phyloP scores from a whole-genome alignment of 2,329 filamentous ascomycete genomes.

The Colletotrichum tofieldiae region DNA sequence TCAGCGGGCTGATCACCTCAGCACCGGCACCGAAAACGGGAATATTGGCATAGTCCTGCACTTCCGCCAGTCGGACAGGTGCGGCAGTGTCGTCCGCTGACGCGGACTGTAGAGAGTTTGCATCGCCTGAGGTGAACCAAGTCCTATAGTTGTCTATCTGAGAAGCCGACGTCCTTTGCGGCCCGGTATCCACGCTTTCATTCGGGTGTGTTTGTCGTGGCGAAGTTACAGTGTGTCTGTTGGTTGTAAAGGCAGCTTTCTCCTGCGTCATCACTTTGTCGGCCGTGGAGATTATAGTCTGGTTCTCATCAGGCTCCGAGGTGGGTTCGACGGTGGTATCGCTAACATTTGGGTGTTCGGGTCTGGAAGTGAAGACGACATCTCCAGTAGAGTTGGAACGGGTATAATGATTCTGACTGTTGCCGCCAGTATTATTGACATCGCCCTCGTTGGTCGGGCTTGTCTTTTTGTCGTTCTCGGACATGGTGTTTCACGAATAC shows the following conservation, averaged over 20 bases:
- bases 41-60: no score
- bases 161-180: not conserved
- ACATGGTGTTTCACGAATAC: not conserved
- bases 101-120: not conserved
- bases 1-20: not conserved
- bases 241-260: no score
- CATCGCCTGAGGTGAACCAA: not conserved
- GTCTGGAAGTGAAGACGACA: not conserved
- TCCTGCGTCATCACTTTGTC: not conserved
- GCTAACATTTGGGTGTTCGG: not conserved
- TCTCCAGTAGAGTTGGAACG: not conserved
- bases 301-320: not conserved
- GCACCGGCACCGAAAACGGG: not conserved
- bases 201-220: not conserved
- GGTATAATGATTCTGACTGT: not conserved
- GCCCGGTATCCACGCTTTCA: not conserved
- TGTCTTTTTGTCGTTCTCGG: not conserved
- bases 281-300: no score
- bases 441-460: not conserved
- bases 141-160: not conserved
- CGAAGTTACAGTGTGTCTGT: not conserved
- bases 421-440: not conserved
- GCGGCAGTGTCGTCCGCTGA: not conserved
- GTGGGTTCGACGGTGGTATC: not conserved
- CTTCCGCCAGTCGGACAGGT: not conserved